phyloP scores from a whole-genome alignment of 768 basidiomycete species.

The Cytidiella melzeri region DNA sequence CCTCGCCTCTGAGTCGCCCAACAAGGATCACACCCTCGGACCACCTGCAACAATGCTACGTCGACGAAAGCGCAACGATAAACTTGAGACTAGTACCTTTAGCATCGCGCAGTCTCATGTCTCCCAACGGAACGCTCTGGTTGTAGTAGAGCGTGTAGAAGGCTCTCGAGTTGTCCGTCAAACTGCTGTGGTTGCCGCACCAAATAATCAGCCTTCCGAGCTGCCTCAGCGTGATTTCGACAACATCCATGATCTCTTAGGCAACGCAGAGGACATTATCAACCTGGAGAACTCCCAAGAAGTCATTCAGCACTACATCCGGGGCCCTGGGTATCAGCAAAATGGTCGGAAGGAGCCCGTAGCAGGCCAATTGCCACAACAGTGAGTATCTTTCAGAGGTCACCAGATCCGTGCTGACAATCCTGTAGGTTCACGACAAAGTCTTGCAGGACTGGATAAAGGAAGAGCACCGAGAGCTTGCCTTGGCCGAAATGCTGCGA shows the following conservation, averaged over 20 bases:
- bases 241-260: neutral
- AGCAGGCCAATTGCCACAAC: neutral
- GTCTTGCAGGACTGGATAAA: slow-evolving; percentile 1
- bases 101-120: neutral
- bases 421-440: slow-evolving; percentile 1
- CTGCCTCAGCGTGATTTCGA: neutral
- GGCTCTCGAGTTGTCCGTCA: neutral
- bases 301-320: neutral
- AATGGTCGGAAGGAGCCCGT: neutral
- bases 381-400: neutral
- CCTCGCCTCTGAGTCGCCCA: too few relatives aligned
- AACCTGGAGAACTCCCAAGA: neutral
- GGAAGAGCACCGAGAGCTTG: neutral
- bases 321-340: too few relatives aligned
- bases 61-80: neutral
- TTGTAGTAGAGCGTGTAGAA: neutral
- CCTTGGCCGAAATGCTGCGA: slow-evolving; percentile 3
- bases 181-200: neutral
- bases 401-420: neutral
- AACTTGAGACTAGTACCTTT: neutral
- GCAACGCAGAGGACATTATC: neutral
- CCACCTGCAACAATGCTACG: too few relatives aligned
- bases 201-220: neutral
- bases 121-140: neutral
- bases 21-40: too few relatives aligned